These are phyloP conservation scores for Mucor mucedo DNA, from an alignment of 371 early-diverging fungal species.

Conservation along the genomic window DNA sequence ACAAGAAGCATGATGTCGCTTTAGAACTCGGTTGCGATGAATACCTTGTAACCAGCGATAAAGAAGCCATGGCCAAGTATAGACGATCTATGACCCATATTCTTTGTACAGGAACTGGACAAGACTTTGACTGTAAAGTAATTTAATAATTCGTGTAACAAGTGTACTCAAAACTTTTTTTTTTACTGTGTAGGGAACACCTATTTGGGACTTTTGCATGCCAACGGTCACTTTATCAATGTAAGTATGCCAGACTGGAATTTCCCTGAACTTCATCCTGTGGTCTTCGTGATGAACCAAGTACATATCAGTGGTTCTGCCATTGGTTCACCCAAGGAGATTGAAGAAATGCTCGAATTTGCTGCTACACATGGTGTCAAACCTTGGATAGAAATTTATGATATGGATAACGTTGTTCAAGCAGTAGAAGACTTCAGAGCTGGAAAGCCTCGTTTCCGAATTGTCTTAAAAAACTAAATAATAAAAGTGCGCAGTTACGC, in stretches of 20 bases:
- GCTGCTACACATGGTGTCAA: constrained; percentile 63
- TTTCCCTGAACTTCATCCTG: constrained; percentile 13
- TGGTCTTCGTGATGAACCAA: constrained; percentile 25
- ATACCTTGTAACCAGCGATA: constrained; percentile 34
- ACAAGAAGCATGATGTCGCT: constrained; percentile 42
- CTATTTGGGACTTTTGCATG: constrained; percentile 47
- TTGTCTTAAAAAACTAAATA: constrained; percentile 55
- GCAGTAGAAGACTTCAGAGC: constrained; percentile 59
- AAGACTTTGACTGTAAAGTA: constrained; percentile 15
- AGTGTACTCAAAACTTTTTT: too few species aligned
- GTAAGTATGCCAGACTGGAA: constrained; percentile 63
- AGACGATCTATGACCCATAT: constrained; percentile 42
- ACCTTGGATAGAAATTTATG: constrained; percentile 64
- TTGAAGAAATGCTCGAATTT: constrained; percentile 70
- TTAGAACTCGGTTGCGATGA: constrained; percentile 44
- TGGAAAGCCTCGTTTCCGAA: constrained; percentile 67
- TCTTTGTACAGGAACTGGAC: constrained; percentile 38
- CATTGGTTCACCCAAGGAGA: constrained; percentile 58
- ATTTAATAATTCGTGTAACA: too few species aligned
- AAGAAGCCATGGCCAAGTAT: constrained; percentile 52
- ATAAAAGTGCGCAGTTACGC: too few species aligned
- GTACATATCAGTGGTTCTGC: constrained; percentile 62
- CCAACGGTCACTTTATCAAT: constrained; percentile 57
- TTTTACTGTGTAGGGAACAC: constrained; percentile 5
- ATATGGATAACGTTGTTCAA: constrained; percentile 62